Evolutionary conservation across 2,329 filamentous ascomycete species (phyloP).

Genomic region (Fusarium tjaetaba): DNA sequence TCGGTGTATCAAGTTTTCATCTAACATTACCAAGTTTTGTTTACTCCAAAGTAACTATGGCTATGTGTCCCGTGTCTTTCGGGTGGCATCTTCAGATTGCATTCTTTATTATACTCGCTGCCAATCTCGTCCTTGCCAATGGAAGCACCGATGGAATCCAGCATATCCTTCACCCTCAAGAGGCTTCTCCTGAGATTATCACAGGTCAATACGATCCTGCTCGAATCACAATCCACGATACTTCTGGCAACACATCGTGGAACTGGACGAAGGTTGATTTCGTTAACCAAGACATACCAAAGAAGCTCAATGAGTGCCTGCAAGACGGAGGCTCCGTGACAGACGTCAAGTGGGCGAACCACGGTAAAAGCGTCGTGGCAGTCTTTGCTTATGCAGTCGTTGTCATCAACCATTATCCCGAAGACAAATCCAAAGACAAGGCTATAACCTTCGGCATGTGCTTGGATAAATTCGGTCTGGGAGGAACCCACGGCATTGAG

Average conservation of each 20-base stretch:
- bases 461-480: background rate
- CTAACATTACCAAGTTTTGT: no score
- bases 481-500: background rate
- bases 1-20: no score
- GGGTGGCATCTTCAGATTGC: no score
- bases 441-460: background rate
- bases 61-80: no score
- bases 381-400: background rate
- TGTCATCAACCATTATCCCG: background rate
- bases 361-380: background rate
- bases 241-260: background rate
- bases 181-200: fast-evolving
- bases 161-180: fast-evolving
- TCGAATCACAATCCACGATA: background rate
- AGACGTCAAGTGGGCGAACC: background rate
- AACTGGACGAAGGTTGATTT: background rate
- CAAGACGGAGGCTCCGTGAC: background rate
- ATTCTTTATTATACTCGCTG: no score
- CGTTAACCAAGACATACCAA: background rate
- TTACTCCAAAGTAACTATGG: no score
- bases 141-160: no score
- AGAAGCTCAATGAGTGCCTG: background rate
- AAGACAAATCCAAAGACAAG: background rate
- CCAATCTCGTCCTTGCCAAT: no score
- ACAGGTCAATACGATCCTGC: background rate